Conservation (phyloP, 2,329 filamentous ascomycete species). For the Torrubiella hemipterigena region DNA sequence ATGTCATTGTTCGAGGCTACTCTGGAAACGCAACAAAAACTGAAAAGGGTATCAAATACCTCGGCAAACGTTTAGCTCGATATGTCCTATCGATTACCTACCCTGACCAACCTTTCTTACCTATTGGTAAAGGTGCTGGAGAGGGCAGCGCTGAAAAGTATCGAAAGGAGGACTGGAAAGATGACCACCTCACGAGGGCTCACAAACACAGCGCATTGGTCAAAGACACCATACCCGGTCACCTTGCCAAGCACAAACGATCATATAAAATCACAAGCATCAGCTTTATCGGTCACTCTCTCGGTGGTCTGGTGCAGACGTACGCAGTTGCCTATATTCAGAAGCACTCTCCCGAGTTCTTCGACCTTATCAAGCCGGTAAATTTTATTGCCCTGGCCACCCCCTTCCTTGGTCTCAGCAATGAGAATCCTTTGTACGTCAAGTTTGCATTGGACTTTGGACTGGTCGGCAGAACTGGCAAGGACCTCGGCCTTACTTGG, state of each 20-base stretch:
- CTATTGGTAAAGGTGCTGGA: slow-evolving; percentile 39
- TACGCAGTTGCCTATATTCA: slow-evolving; percentile 95
- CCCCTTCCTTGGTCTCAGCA: slow-evolving; percentile 82
- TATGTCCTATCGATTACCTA: slow-evolving; percentile 85
- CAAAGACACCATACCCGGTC: slow-evolving; percentile 38
- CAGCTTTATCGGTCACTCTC: slow-evolving; percentile 85
- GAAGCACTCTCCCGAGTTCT: slow-evolving; percentile 88
- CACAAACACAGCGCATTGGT: slow-evolving; percentile 54
- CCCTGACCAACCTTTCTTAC: slow-evolving; percentile 82
- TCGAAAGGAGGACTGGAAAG: slow-evolving; percentile 27
- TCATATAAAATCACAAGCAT: slow-evolving; percentile 85
- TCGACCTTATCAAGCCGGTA: slow-evolving; percentile 70
- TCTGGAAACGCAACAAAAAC: slow-evolving; percentile 83
- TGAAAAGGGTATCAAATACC: slow-evolving; percentile 90
- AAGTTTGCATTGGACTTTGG: slow-evolving; percentile 96
- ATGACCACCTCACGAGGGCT: slow-evolving; percentile 31
- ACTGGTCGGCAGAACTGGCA: slow-evolving; percentile 86
- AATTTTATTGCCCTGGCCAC: slow-evolving; percentile 86
- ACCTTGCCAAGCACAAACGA: slow-evolving; percentile 33
- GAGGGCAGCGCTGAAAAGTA: slow-evolving; percentile 28
- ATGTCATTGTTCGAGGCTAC: slow-evolving; percentile 83
- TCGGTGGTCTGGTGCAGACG: slow-evolving; percentile 81
- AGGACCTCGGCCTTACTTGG: slow-evolving; percentile 93
- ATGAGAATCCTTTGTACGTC: slow-evolving; percentile 95
- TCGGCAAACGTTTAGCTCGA: slow-evolving; percentile 87